phyloP scores from a whole-genome alignment of 345 rosid species.

The Moringa oleifera region DNA sequence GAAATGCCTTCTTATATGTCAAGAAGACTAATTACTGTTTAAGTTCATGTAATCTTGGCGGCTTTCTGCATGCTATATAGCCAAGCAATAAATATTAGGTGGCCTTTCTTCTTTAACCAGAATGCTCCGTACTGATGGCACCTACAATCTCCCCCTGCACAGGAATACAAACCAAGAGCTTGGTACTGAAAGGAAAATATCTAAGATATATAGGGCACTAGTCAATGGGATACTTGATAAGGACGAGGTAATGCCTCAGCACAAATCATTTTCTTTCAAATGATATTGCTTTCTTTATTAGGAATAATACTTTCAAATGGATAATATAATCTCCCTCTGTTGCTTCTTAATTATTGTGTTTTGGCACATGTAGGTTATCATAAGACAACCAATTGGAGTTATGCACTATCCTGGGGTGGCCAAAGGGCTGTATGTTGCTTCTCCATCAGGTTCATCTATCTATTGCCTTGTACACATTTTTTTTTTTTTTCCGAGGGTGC shows the following conservation, averaged over 20 bases:
- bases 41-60: background rate
- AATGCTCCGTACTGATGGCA: conserved; percentile 3
- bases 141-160: conserved; percentile 9
- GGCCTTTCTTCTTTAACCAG: background rate
- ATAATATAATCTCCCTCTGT: too few species aligned
- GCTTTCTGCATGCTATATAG: background rate
- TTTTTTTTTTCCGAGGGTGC: background rate
- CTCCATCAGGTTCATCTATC: conserved; percentile 49
- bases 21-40: background rate
- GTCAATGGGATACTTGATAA: conserved; percentile 55
- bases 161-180: conserved; percentile 27
- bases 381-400: conserved; percentile 72
- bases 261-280: background rate
- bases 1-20: background rate
- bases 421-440: conserved; percentile 81
- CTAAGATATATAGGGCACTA: conserved; percentile 73
- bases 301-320: background rate
- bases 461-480: background rate
- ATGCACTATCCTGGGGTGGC: conserved; percentile 75
- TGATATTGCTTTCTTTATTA: background rate
- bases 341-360: too few species aligned
- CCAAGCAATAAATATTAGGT: background rate
- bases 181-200: conserved; percentile 42
- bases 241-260: conserved; percentile 47
- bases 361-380: conserved; percentile 41